Evolutionary conservation across 2,329 filamentous ascomycete genomes (phyloP).

Genomic region (Claviceps pusilla): DNA sequence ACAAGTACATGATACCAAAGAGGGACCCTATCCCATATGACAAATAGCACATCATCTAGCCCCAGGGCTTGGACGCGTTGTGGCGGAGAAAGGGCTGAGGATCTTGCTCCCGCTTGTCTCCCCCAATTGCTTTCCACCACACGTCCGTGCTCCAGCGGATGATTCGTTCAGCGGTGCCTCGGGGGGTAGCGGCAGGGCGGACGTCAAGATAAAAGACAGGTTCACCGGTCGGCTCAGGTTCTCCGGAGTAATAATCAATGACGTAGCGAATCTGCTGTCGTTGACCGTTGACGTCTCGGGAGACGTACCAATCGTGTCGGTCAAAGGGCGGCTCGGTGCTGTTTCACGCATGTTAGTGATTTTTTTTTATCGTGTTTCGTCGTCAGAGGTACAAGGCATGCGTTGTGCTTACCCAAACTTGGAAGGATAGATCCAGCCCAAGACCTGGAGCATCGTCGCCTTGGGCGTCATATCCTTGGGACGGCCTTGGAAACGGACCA

Average conservation of each 20-base stretch:
- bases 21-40: background rate
- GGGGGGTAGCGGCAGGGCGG: constrained; percentile 71
- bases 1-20: background rate
- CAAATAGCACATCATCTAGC: background rate
- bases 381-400: background rate
- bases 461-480: constrained; percentile 86
- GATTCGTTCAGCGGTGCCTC: constrained; percentile 63
- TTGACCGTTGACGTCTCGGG: constrained; percentile 52
- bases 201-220: constrained; percentile 95
- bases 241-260: constrained; percentile 89
- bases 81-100: constrained; percentile 21
- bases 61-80: constrained; percentile 9
- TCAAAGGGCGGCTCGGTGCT: constrained; percentile 82
- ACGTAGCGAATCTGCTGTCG: constrained; percentile 76
- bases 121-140: constrained; percentile 81
- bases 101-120: constrained; percentile 39
- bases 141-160: constrained; percentile 85
- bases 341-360: constrained; percentile 3
- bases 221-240: constrained; percentile 68
- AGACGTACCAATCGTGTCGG: constrained; percentile 91
- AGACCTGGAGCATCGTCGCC: constrained; percentile 64
- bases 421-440: constrained; percentile 65
- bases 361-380: background rate
- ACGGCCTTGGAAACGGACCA: constrained; percentile 77
- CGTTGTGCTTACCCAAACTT: constrained; percentile 52